Percentiles rank a stretch among this genome's conserved stretches.
Evolutionary conservation across 805 yeast genomes (phyloP).

Genomic region (Spathaspora hagerdaliae): DNA sequence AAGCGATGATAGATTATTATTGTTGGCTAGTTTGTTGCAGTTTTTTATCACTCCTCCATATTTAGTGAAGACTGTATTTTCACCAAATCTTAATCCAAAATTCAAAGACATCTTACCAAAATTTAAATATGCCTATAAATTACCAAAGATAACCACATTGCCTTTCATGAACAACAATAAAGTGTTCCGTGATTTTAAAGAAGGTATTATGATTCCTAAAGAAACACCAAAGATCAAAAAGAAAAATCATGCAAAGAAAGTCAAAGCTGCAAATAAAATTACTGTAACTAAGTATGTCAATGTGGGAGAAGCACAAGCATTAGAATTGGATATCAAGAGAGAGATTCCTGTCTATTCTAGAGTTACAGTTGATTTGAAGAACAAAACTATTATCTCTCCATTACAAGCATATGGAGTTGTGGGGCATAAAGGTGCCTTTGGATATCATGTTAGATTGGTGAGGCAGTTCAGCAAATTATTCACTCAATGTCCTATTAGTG

Average conservation of each 20-base stretch:
- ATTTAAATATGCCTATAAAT: slow-evolving; percentile 59
- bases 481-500: slow-evolving; percentile 59
- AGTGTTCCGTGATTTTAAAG: slow-evolving; percentile 41
- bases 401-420: slow-evolving; percentile 61
- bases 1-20: slow-evolving; percentile 21
- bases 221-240: slow-evolving; percentile 30
- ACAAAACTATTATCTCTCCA: slow-evolving; percentile 65
- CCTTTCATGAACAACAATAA: slow-evolving; percentile 64
- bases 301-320: slow-evolving; percentile 57
- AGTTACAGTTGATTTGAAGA: slow-evolving; percentile 71
- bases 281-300: slow-evolving; percentile 70
- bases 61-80: slow-evolving; percentile 60
- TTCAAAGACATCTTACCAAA: slow-evolving; percentile 29
- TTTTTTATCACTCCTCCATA: slow-evolving; percentile 85
- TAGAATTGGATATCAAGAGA: slow-evolving; percentile 51
- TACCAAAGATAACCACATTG: slow-evolving; percentile 68
- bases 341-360: slow-evolving; percentile 74
- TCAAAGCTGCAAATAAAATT: slow-evolving; percentile 34
- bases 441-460: slow-evolving; percentile 72
- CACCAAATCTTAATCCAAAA: slow-evolving; percentile 21
- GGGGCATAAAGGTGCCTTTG: slow-evolving; percentile 61
- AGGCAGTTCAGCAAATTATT: slow-evolving; percentile 58
- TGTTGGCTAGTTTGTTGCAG: slow-evolving; percentile 69
- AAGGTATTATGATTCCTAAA: slow-evolving; percentile 57
- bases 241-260: slow-evolving; percentile 30